Evolutionary conservation across 176 grass and related monocot genomes (phyloP).

Genomic region (Panicum miliaceum): DNA sequence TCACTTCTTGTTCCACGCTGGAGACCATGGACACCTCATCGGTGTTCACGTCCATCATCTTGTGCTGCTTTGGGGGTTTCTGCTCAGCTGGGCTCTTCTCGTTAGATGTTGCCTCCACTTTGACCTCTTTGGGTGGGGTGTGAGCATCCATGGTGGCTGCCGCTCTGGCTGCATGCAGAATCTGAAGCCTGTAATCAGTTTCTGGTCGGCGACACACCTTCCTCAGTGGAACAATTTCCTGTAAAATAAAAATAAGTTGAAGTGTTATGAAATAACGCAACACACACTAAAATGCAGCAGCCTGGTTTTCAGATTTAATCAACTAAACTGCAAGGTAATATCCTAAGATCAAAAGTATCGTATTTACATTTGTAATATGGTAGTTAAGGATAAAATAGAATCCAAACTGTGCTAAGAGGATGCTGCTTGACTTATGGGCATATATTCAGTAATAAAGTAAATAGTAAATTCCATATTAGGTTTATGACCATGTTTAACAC

Average conservation of each 20-base stretch:
- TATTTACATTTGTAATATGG: background rate
- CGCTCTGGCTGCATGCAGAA: constrained; percentile 73
- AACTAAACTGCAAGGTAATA: background rate
- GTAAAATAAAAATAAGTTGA: background rate
- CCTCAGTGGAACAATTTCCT: constrained; percentile 98
- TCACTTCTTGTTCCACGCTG: constrained; percentile 40
- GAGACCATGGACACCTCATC: constrained; percentile 52
- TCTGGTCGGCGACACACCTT: constrained; percentile 99
- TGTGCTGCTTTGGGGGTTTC: constrained; percentile 52
- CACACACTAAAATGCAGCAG: background rate
- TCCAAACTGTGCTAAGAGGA: background rate
- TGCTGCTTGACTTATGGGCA: background rate
- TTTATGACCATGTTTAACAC: background rate
- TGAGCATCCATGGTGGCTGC: constrained; percentile 49
- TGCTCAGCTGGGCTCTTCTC: constrained; percentile 44
- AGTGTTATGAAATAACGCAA: background rate
- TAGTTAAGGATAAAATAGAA: background rate
- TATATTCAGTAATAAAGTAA: background rate
- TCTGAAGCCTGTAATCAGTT: constrained; percentile 94
- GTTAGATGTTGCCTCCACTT: background rate
- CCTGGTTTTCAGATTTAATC: background rate
- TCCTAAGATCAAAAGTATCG: background rate
- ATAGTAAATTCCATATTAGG: background rate
- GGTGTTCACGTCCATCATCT: constrained; percentile 83
- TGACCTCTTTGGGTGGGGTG: constrained; percentile 39